These are phyloP conservation scores for Vanilla planifolia DNA, from an alignment of 106 monocot genomes.

Conservation along the genomic window DNA sequence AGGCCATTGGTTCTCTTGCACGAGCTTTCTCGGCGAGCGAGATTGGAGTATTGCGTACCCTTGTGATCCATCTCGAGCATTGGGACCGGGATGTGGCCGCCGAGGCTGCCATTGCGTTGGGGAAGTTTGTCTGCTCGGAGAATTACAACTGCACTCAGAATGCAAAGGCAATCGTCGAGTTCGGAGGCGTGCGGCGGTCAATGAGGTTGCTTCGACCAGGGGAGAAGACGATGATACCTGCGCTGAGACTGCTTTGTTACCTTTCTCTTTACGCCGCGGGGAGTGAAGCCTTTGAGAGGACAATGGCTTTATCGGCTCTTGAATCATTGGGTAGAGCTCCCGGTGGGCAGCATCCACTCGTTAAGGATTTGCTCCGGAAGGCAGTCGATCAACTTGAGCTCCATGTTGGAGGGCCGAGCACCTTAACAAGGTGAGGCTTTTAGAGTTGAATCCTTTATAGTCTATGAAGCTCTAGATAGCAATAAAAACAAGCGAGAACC, in stretches of 20 bases:
- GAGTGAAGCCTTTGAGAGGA: slow-evolving; percentile 42
- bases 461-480: neutral
- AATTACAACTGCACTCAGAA: slow-evolving; percentile 41
- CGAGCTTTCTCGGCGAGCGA: slow-evolving; percentile 45
- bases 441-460: slow-evolving; percentile 2
- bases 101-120: slow-evolving; percentile 35
- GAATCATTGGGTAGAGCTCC: slow-evolving; percentile 17
- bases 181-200: slow-evolving; percentile 20
- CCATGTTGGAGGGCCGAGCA: slow-evolving; percentile 21
- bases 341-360: slow-evolving; percentile 19
- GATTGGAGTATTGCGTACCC: slow-evolving; percentile 23
- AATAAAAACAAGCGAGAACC: too few species aligned
- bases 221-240: slow-evolving; percentile 45
- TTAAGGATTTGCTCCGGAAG: slow-evolving; percentile 37
- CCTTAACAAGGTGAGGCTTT: too few species aligned
- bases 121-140: slow-evolving; percentile 35
- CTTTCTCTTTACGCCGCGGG: slow-evolving; percentile 30
- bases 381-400: slow-evolving; percentile 52
- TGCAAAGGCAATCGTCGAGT: slow-evolving; percentile 49
- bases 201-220: slow-evolving; percentile 34
- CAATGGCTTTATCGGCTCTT: slow-evolving; percentile 27
- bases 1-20: slow-evolving; percentile 40
- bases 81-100: slow-evolving; percentile 42
- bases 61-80: slow-evolving; percentile 39
- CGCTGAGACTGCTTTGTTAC: slow-evolving; percentile 30